Base-by-base conservation (phyloP, 768 basidiomycete species). In the Lentinula lateritia region DNA sequence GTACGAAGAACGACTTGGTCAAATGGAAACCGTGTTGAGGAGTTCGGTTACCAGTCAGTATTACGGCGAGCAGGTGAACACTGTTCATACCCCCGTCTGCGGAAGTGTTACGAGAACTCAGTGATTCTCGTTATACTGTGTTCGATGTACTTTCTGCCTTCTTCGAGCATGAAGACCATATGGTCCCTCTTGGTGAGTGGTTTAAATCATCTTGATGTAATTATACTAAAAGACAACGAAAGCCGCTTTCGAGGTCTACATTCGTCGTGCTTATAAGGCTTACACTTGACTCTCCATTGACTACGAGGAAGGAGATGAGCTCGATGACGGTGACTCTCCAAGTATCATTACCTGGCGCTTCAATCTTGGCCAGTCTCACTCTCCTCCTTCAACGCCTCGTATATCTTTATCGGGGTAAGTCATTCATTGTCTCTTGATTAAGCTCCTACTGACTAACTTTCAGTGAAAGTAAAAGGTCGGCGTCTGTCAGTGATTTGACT, bases 101-200 rank as follows among this genome's bases (percentile, higher is more conserved):
- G 2, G 95, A 98, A 63, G 82, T 94, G 41, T 80, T 99, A 67
- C 87, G 87, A 70, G 97, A 99, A 75, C 83, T 99, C 32, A 93
- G 90, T 64, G 97, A 99, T 75, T 98, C 96, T 6, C 84, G 92
- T 46, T 98, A 95, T 75, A 95, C 93, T 13, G 95, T 98, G 15
- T 99, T 89, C 74, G 97, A 99, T 70, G 97, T 99, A 6, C 84
- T 99, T 52, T 94, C 95, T 3, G 83, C 92, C 6, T 99, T 99
- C 81, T 98, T 98, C 85, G 86, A 83, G 62, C 91, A 95, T 70
- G 71, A 80, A 16, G 95, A 98, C 66, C 81, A 88, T 41, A 88
- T 89, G 82, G 86, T 98, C 65, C 83, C 86, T 10, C 82, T 98
- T 45, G 90, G 92, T 91, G 62, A 58, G 86, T 73, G 63, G 2